Evolutionary conservation across 257 asterid species (phyloP).

Genomic region (Salvia miltiorrhiza): DNA sequence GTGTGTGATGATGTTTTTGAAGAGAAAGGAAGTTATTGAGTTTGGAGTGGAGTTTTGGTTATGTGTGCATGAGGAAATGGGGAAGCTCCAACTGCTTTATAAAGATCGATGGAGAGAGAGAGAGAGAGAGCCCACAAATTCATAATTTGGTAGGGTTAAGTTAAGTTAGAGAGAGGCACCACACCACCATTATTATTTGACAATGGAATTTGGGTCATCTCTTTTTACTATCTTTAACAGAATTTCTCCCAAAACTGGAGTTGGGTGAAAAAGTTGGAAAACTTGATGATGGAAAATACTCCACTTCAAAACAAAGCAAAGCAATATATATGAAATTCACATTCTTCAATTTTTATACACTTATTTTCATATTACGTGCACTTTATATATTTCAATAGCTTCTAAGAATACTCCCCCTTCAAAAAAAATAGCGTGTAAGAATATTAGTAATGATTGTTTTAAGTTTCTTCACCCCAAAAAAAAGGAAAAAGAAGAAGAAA

Average conservation of each 20-base stretch:
- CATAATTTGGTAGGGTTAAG: background rate
- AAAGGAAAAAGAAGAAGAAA: too few relatives aligned
- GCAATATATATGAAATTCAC: background rate
- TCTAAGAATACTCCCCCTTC: background rate
- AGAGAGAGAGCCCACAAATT: background rate
- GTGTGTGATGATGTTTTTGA: background rate
- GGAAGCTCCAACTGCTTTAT: constrained; percentile 40
- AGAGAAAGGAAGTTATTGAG: constrained; percentile 4
- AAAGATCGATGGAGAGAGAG: background rate
- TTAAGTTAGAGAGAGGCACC: background rate
- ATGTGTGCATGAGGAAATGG: constrained; percentile 36
- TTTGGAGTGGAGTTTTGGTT: constrained; percentile 22
- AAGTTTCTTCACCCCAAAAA: too few relatives aligned
- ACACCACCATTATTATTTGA: too few relatives aligned
- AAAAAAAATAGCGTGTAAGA: background rate
- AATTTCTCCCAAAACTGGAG: background rate
- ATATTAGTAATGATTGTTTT: background rate
- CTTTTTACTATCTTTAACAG: background rate
- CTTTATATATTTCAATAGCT: background rate
- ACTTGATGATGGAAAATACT: constrained; percentile 20
- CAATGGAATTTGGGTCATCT: too few relatives aligned
- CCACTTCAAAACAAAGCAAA: constrained; percentile 28
- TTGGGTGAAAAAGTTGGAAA: background rate
- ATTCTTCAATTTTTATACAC: background rate
- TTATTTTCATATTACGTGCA: background rate